Percentiles rank a stretch among this genome's conserved stretches.
Conservation (phyloP, 1,284 basidiomycete species). For the Trametes versicolor region DNA sequence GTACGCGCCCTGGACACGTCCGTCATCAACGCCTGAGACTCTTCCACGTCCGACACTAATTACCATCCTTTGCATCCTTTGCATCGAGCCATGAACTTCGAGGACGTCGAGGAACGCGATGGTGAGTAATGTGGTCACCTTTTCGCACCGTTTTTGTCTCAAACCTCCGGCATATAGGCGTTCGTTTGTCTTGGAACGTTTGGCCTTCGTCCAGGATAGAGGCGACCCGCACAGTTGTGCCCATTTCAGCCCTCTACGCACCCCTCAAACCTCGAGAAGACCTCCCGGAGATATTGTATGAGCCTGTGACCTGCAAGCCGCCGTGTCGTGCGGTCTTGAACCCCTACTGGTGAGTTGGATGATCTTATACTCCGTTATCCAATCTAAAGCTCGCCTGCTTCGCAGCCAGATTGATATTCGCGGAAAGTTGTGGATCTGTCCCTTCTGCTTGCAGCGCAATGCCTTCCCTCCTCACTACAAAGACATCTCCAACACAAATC, state of each 20-base stretch:
- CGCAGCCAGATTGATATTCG: constrained; percentile 96
- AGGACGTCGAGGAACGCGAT: constrained; percentile 72
- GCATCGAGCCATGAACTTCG: constrained; percentile 53
- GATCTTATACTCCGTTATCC: not conserved
- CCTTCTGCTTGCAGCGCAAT: constrained; percentile 97
- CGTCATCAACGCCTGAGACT: constrained; percentile 27
- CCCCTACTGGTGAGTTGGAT: constrained; percentile 85
- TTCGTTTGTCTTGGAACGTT: constrained; percentile 96
- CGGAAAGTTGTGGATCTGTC: constrained; percentile 99
- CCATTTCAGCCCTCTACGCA: constrained; percentile 97
- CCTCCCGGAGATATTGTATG: constrained; percentile 95
- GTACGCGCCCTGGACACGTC: constrained; percentile 27
- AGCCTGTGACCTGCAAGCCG: constrained; percentile 98
- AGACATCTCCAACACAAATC: constrained; percentile 97
- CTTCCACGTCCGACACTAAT: constrained; percentile 24
- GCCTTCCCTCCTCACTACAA: constrained; percentile 99
- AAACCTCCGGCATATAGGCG: constrained; percentile 59
- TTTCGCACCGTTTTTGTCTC: not conserved
- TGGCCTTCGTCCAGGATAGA: constrained; percentile 99
- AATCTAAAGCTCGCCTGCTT: constrained; percentile 3
- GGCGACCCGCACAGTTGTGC: constrained; percentile 97
- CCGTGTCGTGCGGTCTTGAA: constrained; percentile 98
- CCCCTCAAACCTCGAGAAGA: constrained; percentile 96
- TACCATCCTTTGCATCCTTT: constrained; percentile 45
- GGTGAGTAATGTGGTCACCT: constrained; percentile 48